Base-by-base conservation (phyloP, 768 basidiomycete genomes). In the Lentinula sp. region DNA sequence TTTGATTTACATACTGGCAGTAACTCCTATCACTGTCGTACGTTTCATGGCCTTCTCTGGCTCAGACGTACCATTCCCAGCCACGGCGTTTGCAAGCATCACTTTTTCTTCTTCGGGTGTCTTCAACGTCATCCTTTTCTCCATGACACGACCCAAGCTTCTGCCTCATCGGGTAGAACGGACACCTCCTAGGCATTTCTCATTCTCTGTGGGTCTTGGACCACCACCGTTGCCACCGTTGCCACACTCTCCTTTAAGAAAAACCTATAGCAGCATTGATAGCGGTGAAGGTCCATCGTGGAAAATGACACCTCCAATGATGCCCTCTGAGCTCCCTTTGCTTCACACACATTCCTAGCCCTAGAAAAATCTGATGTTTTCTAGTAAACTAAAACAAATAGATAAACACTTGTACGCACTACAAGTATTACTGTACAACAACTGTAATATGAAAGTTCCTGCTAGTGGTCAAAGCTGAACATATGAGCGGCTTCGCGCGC, bases 101-200 rank as follows among this genome's bases (percentile, higher is more conserved):
- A 58, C 78, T 18, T 80, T 77, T 63, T 67, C 76, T 2, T 69
- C 69, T 9, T 78, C 75, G 7, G 78, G 78, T 9, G 61, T 79
- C 31, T 65, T 79, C 61, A 78, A 80, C 62, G 75, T 75, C 39
- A 55, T 74, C 31, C 66, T 80, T 15, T 80, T 73, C 62, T 56
- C 67, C 2, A 57, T 70, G 32, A 79, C 79, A 3, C 74, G 78
- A 8, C 78, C 78, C 16, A 70, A 70, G 40, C 64, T 80, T 39
- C 61, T 79, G n/a, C 77, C 73, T 28, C 52, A 46, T 49, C 32
- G 59, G 18, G 50, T 52, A 40, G 43, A 35, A 31, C 59, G 31
- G n/a, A 16, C 13, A n/a, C 39, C 43, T 16, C n/a, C 45, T 10
- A 56, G 32, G 53, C 53, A 34, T 34, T 37, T 54, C 23, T 42